Evolutionary conservation across 2,329 filamentous ascomycete species (phyloP).

Genomic region (Alternaria alternata): DNA sequence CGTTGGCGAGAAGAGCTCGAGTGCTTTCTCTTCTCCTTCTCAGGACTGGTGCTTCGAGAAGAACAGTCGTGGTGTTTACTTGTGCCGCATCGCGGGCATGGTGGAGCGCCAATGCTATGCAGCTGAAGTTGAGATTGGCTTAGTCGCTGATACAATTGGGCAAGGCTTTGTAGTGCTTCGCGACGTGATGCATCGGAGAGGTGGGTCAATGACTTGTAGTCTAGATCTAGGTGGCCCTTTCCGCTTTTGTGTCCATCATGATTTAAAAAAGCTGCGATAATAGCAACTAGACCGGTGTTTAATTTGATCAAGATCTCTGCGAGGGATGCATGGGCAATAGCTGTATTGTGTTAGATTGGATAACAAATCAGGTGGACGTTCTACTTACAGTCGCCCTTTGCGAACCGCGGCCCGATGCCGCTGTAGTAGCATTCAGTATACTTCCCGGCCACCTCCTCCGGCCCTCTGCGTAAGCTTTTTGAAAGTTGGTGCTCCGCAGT

Average conservation of each 20-base stretch:
- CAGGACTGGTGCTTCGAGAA: conserved; percentile 20
- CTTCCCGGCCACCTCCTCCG: conserved; percentile 53
- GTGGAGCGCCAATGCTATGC: conserved; percentile 28
- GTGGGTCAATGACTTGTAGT: conserved; percentile 56
- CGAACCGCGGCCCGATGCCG: conserved; percentile 50
- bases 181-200: conserved; percentile 56
- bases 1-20: conserved; percentile 30
- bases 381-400: conserved; percentile 55
- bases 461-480: conserved; percentile 52
- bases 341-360: conserved; percentile 33
- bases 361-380: neutral
- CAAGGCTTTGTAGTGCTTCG: conserved; percentile 55
- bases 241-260: conserved; percentile 42
- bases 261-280: conserved; percentile 56
- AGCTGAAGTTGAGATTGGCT: conserved; percentile 48
- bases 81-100: conserved; percentile 36
- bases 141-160: conserved; percentile 51
- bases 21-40: conserved; percentile 38
- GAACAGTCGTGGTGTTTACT: conserved; percentile 35
- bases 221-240: conserved; percentile 46
- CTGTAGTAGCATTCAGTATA: conserved; percentile 52
- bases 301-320: conserved; percentile 56
- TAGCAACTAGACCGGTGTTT: conserved; percentile 57
- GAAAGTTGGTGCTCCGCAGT: conserved; percentile 51
- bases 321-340: conserved; percentile 56